phyloP scores from a whole-genome alignment of 2,329 filamentous ascomycete species.

The Thielaviopsis ethacetica region DNA sequence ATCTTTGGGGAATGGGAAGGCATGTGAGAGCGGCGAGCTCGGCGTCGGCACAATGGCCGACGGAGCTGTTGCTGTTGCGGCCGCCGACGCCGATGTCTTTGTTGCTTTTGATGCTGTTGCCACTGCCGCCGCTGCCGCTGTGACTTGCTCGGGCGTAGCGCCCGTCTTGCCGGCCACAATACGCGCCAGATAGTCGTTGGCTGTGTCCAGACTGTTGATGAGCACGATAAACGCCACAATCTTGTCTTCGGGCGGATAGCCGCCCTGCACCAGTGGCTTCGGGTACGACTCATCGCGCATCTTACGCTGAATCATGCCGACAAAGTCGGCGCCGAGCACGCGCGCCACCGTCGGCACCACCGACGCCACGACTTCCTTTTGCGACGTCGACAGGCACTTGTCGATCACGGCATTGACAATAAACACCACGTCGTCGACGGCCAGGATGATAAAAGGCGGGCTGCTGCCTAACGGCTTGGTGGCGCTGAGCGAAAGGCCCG shows the following conservation, averaged over 20 bases:
- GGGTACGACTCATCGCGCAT: slow-evolving; percentile 96
- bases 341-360: slow-evolving; percentile 66
- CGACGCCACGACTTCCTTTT: slow-evolving; percentile 58
- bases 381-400: slow-evolving; percentile 71
- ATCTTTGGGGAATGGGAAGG: slow-evolving; percentile 72
- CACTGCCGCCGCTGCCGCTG: neutral
- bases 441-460: slow-evolving; percentile 81
- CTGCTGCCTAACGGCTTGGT: slow-evolving; percentile 57
- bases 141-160: slow-evolving; percentile 21
- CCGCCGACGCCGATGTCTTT: neutral
- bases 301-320: slow-evolving; percentile 92
- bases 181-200: slow-evolving; percentile 75
- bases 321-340: slow-evolving; percentile 75
- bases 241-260: slow-evolving; percentile 71
- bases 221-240: slow-evolving; percentile 81
- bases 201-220: slow-evolving; percentile 89
- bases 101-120: neutral
- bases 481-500: slow-evolving; percentile 60
- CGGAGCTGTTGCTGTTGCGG: neutral
- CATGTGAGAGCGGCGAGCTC: slow-evolving; percentile 35
- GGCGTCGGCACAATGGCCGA: slow-evolving; percentile 14
- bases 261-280: slow-evolving; percentile 59
- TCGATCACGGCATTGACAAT: slow-evolving; percentile 88
- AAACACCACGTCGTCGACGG: slow-evolving; percentile 98
- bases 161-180: slow-evolving; percentile 59